A percentile compares a stretch with the other conserved stretches of the same genome.
These are phyloP conservation scores for Fusarium sublunatum DNA, from an alignment of 2,329 filamentous ascomycete species.

Conservation along the genomic window DNA sequence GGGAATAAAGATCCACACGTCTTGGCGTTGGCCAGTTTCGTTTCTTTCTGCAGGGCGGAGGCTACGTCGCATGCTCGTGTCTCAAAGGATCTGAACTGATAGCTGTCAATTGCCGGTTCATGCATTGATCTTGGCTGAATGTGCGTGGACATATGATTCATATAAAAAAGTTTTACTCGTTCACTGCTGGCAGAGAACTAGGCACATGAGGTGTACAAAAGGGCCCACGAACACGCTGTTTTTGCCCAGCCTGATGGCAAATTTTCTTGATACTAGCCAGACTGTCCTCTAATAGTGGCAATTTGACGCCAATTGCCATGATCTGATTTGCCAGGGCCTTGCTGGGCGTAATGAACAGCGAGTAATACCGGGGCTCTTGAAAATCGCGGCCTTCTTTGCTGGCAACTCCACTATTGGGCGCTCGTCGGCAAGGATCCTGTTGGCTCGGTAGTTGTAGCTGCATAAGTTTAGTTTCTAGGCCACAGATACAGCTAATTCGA, in stretches of 20 bases:
- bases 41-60: neutral
- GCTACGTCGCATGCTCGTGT: neutral
- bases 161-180: conserved; percentile 13
- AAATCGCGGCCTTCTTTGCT: conserved; percentile 31
- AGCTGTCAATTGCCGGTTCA: too few species aligned
- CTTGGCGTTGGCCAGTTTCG: neutral
- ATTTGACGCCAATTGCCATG: neutral
- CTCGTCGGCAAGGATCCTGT: neutral
- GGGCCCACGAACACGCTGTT: neutral
- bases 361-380: conserved; percentile 11
- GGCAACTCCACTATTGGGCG: conserved; percentile 28
- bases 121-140: too few species aligned
- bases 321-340: conserved; percentile 24
- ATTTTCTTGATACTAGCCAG: conserved; percentile 1
- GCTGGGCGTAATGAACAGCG: conserved; percentile 11
- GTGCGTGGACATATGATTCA: too few species aligned
- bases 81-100: neutral
- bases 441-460: conserved; percentile 10
- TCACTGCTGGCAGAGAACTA: conserved; percentile 1
- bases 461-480: conserved; percentile 19
- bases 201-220: neutral
- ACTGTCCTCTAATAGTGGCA: conserved; percentile 24
- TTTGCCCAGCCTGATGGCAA: conserved; percentile 13
- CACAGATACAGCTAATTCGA: conserved; percentile 16
- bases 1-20: neutral